These are phyloP conservation scores for Phialemoniopsis sp. DNA, from an alignment of 2,329 filamentous ascomycete species.

Conservation along the genomic window DNA sequence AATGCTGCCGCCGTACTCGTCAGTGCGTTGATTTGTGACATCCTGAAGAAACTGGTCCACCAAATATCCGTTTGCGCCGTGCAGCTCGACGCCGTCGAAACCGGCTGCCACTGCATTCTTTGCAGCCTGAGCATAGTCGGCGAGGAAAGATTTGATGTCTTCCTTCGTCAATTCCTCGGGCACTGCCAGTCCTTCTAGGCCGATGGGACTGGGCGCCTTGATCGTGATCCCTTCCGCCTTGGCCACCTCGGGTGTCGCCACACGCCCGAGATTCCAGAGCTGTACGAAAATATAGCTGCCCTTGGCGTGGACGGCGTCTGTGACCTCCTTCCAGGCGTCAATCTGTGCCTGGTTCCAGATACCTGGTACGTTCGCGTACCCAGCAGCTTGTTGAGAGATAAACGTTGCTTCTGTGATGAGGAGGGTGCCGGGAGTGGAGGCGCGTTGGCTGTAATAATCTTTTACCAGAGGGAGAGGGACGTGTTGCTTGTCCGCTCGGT, in stretches of 20 bases:
- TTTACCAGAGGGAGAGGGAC: conserved; percentile 21
- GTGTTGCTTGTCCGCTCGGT: conserved; percentile 34
- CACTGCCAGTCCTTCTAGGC: conserved; percentile 32
- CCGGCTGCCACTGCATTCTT: conserved; percentile 48
- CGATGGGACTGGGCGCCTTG: conserved; percentile 32
- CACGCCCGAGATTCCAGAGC: conserved; percentile 43
- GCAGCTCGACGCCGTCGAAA: conserved; percentile 40
- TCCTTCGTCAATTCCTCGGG: conserved; percentile 35
- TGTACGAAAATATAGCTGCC: conserved; percentile 59
- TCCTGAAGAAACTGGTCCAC: conserved; percentile 54
- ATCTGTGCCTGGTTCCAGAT: conserved; percentile 52
- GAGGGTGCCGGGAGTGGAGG: conserved; percentile 31
- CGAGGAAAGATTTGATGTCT: conserved; percentile 30
- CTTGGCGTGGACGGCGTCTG: conserved; percentile 57
- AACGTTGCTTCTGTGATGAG: conserved; percentile 43
- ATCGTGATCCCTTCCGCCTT: conserved; percentile 22
- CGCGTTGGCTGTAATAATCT: conserved; percentile 38
- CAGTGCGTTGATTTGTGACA: conserved; percentile 48
- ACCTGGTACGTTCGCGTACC: conserved; percentile 46
- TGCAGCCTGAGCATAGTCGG: conserved; percentile 22
- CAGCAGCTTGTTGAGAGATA: conserved; percentile 25
- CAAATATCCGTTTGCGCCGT: conserved; percentile 34
- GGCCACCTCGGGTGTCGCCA: conserved; percentile 26
- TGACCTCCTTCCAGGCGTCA: conserved; percentile 54
- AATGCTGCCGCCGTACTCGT: conserved; percentile 49